Evolutionary conservation across 805 yeast genomes (phyloP).

Genomic region (Cyberlindnera subsufficiens): DNA sequence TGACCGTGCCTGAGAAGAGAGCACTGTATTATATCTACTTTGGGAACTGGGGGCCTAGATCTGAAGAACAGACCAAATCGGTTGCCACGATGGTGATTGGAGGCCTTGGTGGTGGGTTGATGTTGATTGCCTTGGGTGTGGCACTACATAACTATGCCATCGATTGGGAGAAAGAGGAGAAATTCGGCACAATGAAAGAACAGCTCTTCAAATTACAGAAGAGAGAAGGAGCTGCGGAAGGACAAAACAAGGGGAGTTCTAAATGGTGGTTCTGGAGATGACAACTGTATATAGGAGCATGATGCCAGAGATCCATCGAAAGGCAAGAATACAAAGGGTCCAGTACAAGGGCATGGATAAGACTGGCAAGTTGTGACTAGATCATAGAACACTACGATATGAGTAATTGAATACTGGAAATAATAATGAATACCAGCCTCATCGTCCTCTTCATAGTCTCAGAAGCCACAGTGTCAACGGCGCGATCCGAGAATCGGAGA

Average conservation of each 20-base stretch:
- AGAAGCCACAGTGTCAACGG: too few relatives aligned
- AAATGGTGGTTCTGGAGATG: conserved; percentile 2
- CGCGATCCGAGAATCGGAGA: too few relatives aligned
- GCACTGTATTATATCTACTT: conserved; percentile 30
- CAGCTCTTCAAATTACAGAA: conserved; percentile 5
- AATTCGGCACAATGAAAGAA: conserved; percentile 3
- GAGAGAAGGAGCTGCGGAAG: conserved; percentile 2
- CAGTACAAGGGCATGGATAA: too few relatives aligned
- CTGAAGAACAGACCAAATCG: conserved; percentile 4
- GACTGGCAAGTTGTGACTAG: too few relatives aligned
- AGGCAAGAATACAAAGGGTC: too few relatives aligned
- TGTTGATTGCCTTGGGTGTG: conserved; percentile 16
- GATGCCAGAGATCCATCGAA: too few relatives aligned
- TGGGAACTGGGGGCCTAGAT: conserved; percentile 35
- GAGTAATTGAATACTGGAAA: too few relatives aligned
- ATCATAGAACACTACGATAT: too few relatives aligned
- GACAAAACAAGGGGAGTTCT: not conserved
- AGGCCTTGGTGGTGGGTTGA: conserved; percentile 14
- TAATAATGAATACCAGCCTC: too few relatives aligned
- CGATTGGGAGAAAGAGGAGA: conserved; percentile 16
- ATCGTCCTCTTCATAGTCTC: too few relatives aligned
- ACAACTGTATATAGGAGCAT: not conserved
- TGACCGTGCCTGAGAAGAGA: conserved; percentile 24
- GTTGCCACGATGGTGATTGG: conserved; percentile 12
- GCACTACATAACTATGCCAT: conserved; percentile 14